These are phyloP conservation scores for Neonothopanus nambi DNA, from an alignment of 1,284 basidiomycete species.

Conservation along the genomic window DNA sequence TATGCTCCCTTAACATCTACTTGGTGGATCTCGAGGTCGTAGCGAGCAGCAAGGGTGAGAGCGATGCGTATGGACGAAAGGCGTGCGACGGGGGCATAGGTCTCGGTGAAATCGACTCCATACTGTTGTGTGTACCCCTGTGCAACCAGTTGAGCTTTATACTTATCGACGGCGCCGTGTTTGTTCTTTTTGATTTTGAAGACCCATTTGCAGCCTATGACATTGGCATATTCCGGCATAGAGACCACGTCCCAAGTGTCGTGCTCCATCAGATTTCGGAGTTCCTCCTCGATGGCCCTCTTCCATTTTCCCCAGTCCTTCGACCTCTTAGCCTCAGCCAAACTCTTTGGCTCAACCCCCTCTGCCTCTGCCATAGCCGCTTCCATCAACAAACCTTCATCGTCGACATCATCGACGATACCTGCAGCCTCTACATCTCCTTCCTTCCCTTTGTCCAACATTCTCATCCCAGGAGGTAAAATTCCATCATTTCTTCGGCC, in stretches of 20 bases:
- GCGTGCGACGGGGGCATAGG: slow-evolving; percentile 11
- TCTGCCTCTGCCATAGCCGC: background rate
- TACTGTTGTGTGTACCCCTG: slow-evolving; percentile 38
- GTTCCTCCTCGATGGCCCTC: slow-evolving; percentile 30
- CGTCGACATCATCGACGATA: background rate
- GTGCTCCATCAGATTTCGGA: slow-evolving; percentile 20
- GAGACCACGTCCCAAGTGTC: slow-evolving; percentile 28
- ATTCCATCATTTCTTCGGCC: too few species aligned
- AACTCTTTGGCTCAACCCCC: background rate
- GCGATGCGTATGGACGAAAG: slow-evolving; percentile 3
- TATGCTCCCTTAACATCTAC: too few species aligned
- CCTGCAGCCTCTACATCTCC: background rate
- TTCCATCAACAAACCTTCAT: background rate
- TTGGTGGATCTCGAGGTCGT: slow-evolving; percentile 11
- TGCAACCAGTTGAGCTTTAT: slow-evolving; percentile 40
- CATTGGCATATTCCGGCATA: slow-evolving; percentile 22
- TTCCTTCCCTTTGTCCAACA: too few species aligned
- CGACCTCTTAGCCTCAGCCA: background rate
- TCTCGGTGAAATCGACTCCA: slow-evolving; percentile 7
- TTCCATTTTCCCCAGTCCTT: slow-evolving; percentile 23
- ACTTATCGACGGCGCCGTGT: slow-evolving; percentile 25
- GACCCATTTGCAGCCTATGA: slow-evolving; percentile 33
- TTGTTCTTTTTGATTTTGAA: slow-evolving; percentile 36
- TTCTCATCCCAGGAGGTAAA: too few species aligned
- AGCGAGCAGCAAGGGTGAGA: slow-evolving; percentile 6